Percentiles rank a stretch among this genome's conserved stretches.
Conservation (phyloP, 2,329 filamentous ascomycete genomes). For the Cladosporium phlei region DNA sequence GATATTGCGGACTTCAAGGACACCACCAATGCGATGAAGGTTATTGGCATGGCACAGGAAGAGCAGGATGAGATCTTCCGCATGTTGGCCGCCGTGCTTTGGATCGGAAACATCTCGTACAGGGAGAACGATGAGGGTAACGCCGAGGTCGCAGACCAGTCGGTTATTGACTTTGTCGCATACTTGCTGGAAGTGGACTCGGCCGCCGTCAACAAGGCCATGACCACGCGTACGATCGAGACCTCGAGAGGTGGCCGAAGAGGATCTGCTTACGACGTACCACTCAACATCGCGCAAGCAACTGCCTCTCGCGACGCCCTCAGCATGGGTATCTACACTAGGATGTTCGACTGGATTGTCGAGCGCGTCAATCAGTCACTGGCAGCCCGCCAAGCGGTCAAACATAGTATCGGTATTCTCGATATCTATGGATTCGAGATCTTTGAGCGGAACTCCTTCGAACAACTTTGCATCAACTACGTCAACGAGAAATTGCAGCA, state of each 20-base stretch:
- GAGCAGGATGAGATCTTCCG: constrained; percentile 97
- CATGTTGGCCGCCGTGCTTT: constrained; percentile 85
- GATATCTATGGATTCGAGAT: constrained; percentile 99
- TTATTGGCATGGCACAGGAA: constrained; percentile 80
- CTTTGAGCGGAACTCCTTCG: constrained; percentile 98
- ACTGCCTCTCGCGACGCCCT: constrained; percentile 82
- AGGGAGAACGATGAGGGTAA: constrained; percentile 84
- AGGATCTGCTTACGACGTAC: constrained; percentile 66
- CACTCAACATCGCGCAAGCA: constrained; percentile 83
- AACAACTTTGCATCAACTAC: constrained; percentile 99
- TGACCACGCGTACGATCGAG: constrained; percentile 83
- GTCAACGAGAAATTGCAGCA: constrained; percentile 99
- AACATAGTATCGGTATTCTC: constrained; percentile 89
- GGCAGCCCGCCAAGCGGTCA: constrained; percentile 67
- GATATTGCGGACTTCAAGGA: constrained; percentile 85
- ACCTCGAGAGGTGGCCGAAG: constrained; percentile 61
- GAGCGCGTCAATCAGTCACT: constrained; percentile 84
- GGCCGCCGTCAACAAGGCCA: constrained; percentile 73
- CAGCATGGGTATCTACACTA: constrained; percentile 93
- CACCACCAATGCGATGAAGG: constrained; percentile 87
- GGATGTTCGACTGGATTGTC: constrained; percentile 98
- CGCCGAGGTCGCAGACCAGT: constrained; percentile 79
- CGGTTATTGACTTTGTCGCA: constrained; percentile 88
- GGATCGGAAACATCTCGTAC: constrained; percentile 93
- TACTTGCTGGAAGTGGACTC: constrained; percentile 87